Percentiles rank a stretch among this genome's conserved stretches.
Evolutionary conservation across 2,329 filamentous ascomycete species (phyloP).

Genomic region (Ilyonectria robusta): DNA sequence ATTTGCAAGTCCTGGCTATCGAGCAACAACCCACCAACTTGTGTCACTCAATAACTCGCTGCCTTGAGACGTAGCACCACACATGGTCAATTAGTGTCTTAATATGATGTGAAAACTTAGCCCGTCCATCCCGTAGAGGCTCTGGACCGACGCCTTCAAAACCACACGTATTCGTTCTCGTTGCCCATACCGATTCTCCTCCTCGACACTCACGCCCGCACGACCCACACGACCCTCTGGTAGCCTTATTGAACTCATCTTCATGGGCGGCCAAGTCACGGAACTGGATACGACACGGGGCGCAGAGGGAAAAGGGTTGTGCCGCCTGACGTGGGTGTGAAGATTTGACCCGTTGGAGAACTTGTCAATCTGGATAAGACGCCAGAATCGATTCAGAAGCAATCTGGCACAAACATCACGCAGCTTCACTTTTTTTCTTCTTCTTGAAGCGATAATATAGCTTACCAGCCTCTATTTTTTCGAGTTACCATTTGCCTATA

Average conservation of each 20-base stretch:
- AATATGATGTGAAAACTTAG: neutral
- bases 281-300: too few relatives aligned
- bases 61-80: neutral
- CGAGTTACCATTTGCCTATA: too few relatives aligned
- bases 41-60: neutral
- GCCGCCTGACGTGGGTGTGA: too few relatives aligned
- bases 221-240: conserved; percentile 53
- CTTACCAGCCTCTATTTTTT: too few relatives aligned
- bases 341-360: too few relatives aligned
- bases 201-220: conserved; percentile 43
- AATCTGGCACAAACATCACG: too few relatives aligned
- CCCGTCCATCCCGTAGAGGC: too few relatives aligned
- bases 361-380: too few relatives aligned
- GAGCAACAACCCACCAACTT: neutral
- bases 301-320: too few relatives aligned
- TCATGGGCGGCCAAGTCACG: conserved; percentile 55
- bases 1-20: neutral
- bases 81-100: conserved; percentile 12
- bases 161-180: conserved; percentile 2
- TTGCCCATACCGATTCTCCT: conserved; percentile 37
- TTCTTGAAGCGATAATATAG: too few relatives aligned
- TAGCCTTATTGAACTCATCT: conserved; percentile 75
- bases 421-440: too few relatives aligned
- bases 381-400: too few relatives aligned
- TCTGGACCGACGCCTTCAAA: neutral